Percentiles rank a stretch among this genome's conserved stretches.
These are phyloP conservation scores for Saururus chinensis DNA, from an alignment of 164 flowering plant genomes.

Conservation along the genomic window DNA sequence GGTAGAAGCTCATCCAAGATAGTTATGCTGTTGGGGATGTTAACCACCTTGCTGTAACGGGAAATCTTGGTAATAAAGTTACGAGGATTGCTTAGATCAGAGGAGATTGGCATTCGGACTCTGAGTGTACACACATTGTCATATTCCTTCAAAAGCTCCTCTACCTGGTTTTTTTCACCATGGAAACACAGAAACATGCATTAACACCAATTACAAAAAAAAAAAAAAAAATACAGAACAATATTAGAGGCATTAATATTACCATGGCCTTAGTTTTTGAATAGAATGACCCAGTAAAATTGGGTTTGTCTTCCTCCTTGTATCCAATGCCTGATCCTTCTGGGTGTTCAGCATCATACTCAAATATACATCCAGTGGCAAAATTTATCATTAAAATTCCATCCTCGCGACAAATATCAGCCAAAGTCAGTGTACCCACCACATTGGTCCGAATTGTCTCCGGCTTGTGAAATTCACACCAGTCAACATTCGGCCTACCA, in stretches of 20 bases:
- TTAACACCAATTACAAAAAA: neutral
- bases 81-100: slow-evolving; percentile 16
- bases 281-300: slow-evolving; percentile 29
- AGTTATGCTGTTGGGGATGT: slow-evolving; percentile 56
- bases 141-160: slow-evolving; percentile 18
- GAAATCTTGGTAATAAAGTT: slow-evolving; percentile 19
- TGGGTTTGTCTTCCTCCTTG: slow-evolving; percentile 62
- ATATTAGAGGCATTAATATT: slow-evolving; percentile 1
- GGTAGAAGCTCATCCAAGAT: slow-evolving; percentile 67
- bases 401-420: slow-evolving; percentile 16
- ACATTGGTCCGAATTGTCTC: slow-evolving; percentile 21
- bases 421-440: slow-evolving; percentile 16
- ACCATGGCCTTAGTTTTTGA: slow-evolving; percentile 27
- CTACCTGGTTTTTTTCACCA: slow-evolving; percentile 27
- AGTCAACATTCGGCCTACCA: slow-evolving; percentile 21
- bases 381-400: slow-evolving; percentile 18
- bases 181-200: neutral
- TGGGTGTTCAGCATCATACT: slow-evolving; percentile 18
- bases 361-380: slow-evolving; percentile 23
- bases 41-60: slow-evolving; percentile 18
- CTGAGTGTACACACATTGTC: slow-evolving; percentile 21
- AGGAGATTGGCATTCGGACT: slow-evolving; percentile 20
- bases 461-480: slow-evolving; percentile 20
- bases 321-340: slow-evolving; percentile 67
- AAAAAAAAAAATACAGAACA: neutral